Percentiles rank a stretch among this genome's conserved stretches.
Conservation (phyloP, 2,329 filamentous ascomycete genomes). For the Tolypocladium nubicola region DNA sequence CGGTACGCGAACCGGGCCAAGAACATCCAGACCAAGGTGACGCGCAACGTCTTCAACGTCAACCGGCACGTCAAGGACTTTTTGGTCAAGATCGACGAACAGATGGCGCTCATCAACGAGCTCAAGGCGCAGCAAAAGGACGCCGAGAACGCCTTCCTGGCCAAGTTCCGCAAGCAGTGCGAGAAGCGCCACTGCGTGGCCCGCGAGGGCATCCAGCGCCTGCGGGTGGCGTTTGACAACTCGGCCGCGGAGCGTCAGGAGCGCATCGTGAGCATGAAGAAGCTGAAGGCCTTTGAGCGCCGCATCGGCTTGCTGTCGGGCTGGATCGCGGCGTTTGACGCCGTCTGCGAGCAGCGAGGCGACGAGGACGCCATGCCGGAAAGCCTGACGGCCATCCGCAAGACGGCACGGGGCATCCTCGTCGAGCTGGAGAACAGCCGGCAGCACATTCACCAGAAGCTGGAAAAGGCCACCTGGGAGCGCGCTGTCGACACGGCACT, state of each 20-base stretch:
- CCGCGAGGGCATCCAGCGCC: conserved; percentile 67
- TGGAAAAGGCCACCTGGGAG: conserved; percentile 79
- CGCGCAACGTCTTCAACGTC: conserved; percentile 98
- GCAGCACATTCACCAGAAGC: conserved; percentile 78
- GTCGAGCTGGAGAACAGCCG: conserved; percentile 82
- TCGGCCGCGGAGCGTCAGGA: conserved; percentile 68
- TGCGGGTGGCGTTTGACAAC: conserved; percentile 77
- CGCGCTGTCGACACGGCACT: conserved; percentile 78
- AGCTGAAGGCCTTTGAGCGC: conserved; percentile 70
- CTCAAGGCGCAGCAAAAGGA: conserved; percentile 89
- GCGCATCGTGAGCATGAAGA: conserved; percentile 69
- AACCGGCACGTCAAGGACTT: conserved; percentile 99
- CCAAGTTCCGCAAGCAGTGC: conserved; percentile 82
- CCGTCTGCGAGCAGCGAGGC: conserved; percentile 56
- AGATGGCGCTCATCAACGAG: conserved; percentile 94
- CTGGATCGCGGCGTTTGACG: conserved; percentile 89
- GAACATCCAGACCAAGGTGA: conserved; percentile 99
- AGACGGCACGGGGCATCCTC: conserved; percentile 79
- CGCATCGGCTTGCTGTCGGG: conserved; percentile 77
- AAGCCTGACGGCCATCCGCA: conserved; percentile 66
- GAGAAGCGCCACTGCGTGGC: conserved; percentile 71
- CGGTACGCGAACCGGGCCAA: conserved; percentile 96
- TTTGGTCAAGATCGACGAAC: conserved; percentile 97
- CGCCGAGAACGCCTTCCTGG: conserved; percentile 67
- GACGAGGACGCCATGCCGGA: conserved; percentile 50